Base-by-base conservation (phyloP, 164 flowering plant genomes). In the Saururus chinensis region DNA sequence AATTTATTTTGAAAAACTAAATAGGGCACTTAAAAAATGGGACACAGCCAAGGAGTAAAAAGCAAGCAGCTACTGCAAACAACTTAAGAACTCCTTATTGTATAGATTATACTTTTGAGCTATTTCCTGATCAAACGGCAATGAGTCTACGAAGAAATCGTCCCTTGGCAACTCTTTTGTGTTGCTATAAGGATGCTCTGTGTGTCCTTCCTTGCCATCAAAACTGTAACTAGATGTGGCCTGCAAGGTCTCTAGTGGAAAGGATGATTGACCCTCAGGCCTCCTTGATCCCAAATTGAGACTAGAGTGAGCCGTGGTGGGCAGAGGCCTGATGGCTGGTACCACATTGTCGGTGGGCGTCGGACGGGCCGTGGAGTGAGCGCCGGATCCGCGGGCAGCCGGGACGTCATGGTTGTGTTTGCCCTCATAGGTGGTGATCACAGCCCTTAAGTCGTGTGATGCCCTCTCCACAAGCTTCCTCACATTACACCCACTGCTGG, bases 401-500 rank as follows among this genome's bases (percentile, higher is more conserved):
- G 97, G 97, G 37, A 88, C 95, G 62, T 90, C 97, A 22, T 90
- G 97, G 80, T 83, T 90, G 81, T 90, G 97, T 48, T 88, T 90
- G 37, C 97, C 97, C 68, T 88, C 97, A 12, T 90, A 90, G 1
- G 95, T 83, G 1, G 95, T 88, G 71, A 90, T 82, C 77, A 90
- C 97, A 4, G 95, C 90, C 54, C 87, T 77, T 23, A 67, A 37
- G 51, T 90, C 95, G 23, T 90, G 85, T 0, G 91, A 83, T 53
- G 95, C 92, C 70, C 97, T 66, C 71, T 90, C 97, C 0, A 90
- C 88, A 54, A 84, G 95, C 65, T 90, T 90, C 77, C 97, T 73
- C 58, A 90, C 97, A 0, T 84, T 85, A 61, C 97, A 90, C 1
- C 88, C 88, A 0, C 40, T 57, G 9, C 42, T 64, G 10, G 97